phyloP scores from a whole-genome alignment of 495 filamentous ascomycete genomes.

The Penicillium egyptiacum region DNA sequence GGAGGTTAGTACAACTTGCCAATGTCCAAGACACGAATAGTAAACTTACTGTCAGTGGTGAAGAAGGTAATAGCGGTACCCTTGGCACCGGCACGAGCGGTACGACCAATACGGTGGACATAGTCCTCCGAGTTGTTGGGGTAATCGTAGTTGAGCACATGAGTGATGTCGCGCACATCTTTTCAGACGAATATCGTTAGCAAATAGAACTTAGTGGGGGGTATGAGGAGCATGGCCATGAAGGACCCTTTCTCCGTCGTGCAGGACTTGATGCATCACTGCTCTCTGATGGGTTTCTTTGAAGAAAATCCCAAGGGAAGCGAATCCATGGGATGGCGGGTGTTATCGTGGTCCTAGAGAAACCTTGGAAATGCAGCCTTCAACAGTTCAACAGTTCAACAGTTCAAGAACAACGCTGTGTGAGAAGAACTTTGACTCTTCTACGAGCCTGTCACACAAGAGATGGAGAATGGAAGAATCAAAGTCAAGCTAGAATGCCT shows the following conservation, averaged over 20 bases:
- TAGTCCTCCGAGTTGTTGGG: conserved; percentile 99
- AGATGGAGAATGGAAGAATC: conserved; percentile 60
- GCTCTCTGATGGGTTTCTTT: conserved; percentile 63
- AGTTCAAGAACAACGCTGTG: conserved; percentile 60
- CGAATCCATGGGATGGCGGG: conserved; percentile 55
- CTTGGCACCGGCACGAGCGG: conserved; percentile 85
- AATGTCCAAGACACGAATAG: conserved; percentile 5
- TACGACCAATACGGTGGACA: conserved; percentile 94
- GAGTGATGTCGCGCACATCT: conserved; percentile 99
- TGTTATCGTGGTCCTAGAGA: conserved; percentile 69
- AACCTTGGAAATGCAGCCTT: conserved; percentile 68
- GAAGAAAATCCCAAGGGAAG: conserved; percentile 52
- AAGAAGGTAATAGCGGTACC: conserved; percentile 93
- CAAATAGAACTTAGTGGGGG: conserved; percentile 49
- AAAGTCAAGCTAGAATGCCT: conserved; percentile 53
- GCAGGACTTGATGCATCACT: conserved; percentile 70
- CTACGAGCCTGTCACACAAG: conserved; percentile 65
- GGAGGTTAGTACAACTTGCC: conserved; percentile 34
- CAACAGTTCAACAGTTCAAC: conserved; percentile 68
- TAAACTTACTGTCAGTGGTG: conserved; percentile 91
- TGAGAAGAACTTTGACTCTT: conserved; percentile 64
- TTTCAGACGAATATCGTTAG: conserved; percentile 80
- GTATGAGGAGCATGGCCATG: conserved; percentile 49
- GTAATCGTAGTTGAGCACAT: conserved; percentile 99
- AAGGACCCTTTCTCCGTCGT: conserved; percentile 58